Evolutionary conservation across 1,139 yeast species (phyloP).

Genomic region (Pichia inconspicua): DNA sequence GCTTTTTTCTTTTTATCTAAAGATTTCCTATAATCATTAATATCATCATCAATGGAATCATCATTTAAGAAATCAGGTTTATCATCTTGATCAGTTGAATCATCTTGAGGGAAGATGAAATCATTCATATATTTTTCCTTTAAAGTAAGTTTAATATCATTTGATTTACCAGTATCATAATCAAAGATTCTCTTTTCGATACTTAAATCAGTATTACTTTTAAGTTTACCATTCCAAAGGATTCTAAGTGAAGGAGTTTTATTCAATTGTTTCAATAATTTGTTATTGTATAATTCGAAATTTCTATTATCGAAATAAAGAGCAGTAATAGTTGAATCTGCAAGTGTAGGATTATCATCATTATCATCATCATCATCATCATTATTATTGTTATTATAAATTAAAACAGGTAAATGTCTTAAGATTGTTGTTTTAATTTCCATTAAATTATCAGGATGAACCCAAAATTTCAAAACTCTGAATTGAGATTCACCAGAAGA

Average conservation of each 20-base stretch:
- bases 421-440: conserved; percentile 91
- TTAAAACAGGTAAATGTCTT: conserved; percentile 86
- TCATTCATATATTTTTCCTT: conserved; percentile 75
- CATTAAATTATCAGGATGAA: conserved; percentile 93
- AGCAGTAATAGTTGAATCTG: conserved; percentile 79
- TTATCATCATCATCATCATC: conserved; percentile 28
- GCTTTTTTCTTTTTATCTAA: conserved; percentile 9
- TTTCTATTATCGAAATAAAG: conserved; percentile 79
- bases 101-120: conserved; percentile 33
- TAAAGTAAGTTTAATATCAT: conserved; percentile 51
- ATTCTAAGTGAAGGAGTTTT: conserved; percentile 72
- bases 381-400: conserved; percentile 47
- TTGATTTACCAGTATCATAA: conserved; percentile 48
- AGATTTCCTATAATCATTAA: conserved; percentile 8
- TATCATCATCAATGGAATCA: conserved; percentile 15
- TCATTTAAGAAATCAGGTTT: conserved; percentile 1
- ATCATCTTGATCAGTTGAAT: not conserved
- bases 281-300: conserved; percentile 81
- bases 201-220: conserved; percentile 66
- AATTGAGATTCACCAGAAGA: conserved; percentile 40
- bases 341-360: conserved; percentile 31
- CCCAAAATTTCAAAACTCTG: conserved; percentile 87
- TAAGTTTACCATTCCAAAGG: conserved; percentile 84
- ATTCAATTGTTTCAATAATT: conserved; percentile 62
- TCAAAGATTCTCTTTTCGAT: conserved; percentile 70